These are phyloP conservation scores for Phytophthora agathidicida DNA, from an alignment of 352 stramenopile genomes.

Conservation along the genomic window DNA sequence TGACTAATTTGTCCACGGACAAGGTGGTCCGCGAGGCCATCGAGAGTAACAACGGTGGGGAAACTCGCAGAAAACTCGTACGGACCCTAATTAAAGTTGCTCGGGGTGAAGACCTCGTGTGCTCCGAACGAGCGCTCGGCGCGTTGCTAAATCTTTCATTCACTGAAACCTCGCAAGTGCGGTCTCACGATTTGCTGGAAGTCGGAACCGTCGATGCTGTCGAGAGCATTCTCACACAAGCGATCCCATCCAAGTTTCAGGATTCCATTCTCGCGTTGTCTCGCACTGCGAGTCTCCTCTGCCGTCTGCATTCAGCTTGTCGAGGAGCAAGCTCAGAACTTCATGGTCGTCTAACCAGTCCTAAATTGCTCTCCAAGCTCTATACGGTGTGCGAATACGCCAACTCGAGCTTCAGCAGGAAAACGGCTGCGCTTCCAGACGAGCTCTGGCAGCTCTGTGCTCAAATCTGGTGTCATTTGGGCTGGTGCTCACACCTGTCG, in stretches of 20 bases:
- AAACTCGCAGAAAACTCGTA: slow-evolving; percentile 31
- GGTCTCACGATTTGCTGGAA: slow-evolving; percentile 36
- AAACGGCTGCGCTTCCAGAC: slow-evolving; percentile 7
- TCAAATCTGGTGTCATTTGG: slow-evolving; percentile 78
- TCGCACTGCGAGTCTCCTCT: slow-evolving; percentile 58
- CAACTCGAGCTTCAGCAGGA: slow-evolving; percentile 19
- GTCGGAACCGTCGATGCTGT: slow-evolving; percentile 21
- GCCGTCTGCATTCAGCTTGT: slow-evolving; percentile 51
- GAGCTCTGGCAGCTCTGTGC: slow-evolving; percentile 65
- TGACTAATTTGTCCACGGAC: slow-evolving; percentile 67
- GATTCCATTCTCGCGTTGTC: slow-evolving; percentile 44
- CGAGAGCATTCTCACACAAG: slow-evolving; percentile 26
- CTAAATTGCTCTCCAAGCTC: slow-evolving; percentile 32
- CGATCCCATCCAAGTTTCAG: slow-evolving; percentile 12
- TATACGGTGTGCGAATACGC: slow-evolving; percentile 38
- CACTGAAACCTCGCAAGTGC: slow-evolving; percentile 35
- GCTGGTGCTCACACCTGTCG: slow-evolving; percentile 49
- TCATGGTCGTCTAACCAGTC: slow-evolving; percentile 16
- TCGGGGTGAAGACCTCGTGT: neutral
- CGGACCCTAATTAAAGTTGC: slow-evolving; percentile 19
- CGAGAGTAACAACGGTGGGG: slow-evolving; percentile 16
- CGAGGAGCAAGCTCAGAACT: neutral
- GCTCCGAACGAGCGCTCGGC: slow-evolving; percentile 55
- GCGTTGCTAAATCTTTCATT: slow-evolving; percentile 75
- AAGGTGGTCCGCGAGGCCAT: slow-evolving; percentile 28